These are phyloP conservation scores for Aspergillus homomorphus DNA, from an alignment of 495 filamentous ascomycete species.

Conservation along the genomic window DNA sequence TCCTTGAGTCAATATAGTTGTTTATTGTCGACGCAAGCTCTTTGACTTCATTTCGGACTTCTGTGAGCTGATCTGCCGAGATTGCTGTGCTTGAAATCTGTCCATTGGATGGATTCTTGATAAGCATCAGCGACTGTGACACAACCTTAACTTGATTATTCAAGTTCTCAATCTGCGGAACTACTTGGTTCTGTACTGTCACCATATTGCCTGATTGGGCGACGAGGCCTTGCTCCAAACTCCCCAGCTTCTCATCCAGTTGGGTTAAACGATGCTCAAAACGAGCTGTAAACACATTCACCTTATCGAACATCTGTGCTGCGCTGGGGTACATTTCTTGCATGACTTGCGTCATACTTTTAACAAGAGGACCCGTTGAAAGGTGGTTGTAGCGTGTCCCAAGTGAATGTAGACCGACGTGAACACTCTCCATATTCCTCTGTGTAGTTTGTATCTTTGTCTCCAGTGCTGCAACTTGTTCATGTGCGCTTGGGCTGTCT, in stretches of 20 bases:
- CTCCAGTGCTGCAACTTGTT: not conserved
- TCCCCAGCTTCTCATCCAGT: slow-evolving; percentile 9
- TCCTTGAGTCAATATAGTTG: not conserved
- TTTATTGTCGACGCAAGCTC: slow-evolving; percentile 1
- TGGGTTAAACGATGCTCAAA: slow-evolving; percentile 8
- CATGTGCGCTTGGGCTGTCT: not conserved
- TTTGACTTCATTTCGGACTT: slow-evolving; percentile 1
- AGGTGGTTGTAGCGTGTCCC: slow-evolving; percentile 38
- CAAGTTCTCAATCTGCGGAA: slow-evolving; percentile 7
- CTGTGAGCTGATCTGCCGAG: slow-evolving; percentile 2
- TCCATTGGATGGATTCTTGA: slow-evolving; percentile 1
- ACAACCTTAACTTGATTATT: slow-evolving; percentile 5
- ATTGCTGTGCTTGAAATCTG: slow-evolving; percentile 1
- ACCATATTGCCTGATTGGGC: not conserved
- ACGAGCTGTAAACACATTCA: not conserved
- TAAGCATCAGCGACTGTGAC: slow-evolving; percentile 8
- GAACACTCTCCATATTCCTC: slow-evolving; percentile 14
- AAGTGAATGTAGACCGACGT: slow-evolving; percentile 32
- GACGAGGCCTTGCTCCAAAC: not conserved
- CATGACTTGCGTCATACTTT: slow-evolving; percentile 34
- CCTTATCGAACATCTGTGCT: slow-evolving; percentile 16
- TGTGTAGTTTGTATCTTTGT: not conserved
- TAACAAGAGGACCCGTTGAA: slow-evolving; percentile 31
- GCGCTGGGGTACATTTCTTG: slow-evolving; percentile 36
- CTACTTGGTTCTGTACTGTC: slow-evolving; percentile 2